Evolutionary conservation across 192 early-diverging fungal species (phyloP).

Genomic region (Spinellus fusiger): DNA sequence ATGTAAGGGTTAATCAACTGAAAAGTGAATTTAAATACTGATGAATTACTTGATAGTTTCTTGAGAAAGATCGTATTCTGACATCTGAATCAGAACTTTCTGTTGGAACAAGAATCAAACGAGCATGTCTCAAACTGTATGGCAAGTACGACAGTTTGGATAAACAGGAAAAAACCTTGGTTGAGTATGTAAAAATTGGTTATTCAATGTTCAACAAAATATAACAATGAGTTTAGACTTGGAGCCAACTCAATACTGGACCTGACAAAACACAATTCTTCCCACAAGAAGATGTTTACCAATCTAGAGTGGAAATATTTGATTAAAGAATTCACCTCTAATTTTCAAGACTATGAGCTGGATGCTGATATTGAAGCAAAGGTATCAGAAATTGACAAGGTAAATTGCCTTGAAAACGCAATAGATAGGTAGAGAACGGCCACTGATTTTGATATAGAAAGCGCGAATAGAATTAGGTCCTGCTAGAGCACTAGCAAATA

Average conservation of each 20-base stretch:
- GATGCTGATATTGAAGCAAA: neutral
- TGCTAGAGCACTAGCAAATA: neutral
- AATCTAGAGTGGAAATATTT: neutral
- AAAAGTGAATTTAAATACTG: too few species aligned
- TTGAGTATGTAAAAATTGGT: constrained; percentile 1
- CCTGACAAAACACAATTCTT: neutral
- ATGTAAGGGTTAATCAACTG: too few species aligned
- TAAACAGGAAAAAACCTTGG: neutral
- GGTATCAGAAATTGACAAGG: constrained; percentile 1
- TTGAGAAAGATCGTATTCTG: constrained; percentile 1
- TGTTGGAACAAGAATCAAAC: constrained; percentile 2
- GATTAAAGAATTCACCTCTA: neutral
- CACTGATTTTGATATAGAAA: neutral
- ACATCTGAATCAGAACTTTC: neutral
- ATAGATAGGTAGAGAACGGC: neutral
- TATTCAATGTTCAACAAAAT: neutral
- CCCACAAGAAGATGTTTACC: neutral
- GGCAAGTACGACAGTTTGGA: neutral
- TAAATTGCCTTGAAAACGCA: neutral
- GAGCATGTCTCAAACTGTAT: neutral
- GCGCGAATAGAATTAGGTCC: neutral
- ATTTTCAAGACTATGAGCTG: neutral
- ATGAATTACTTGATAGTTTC: neutral
- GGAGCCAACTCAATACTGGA: constrained; percentile 3
- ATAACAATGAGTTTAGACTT: constrained; percentile 1